Conservation (phyloP, 78 protist genomes). For the Abeoforma whisleri region DNA sequence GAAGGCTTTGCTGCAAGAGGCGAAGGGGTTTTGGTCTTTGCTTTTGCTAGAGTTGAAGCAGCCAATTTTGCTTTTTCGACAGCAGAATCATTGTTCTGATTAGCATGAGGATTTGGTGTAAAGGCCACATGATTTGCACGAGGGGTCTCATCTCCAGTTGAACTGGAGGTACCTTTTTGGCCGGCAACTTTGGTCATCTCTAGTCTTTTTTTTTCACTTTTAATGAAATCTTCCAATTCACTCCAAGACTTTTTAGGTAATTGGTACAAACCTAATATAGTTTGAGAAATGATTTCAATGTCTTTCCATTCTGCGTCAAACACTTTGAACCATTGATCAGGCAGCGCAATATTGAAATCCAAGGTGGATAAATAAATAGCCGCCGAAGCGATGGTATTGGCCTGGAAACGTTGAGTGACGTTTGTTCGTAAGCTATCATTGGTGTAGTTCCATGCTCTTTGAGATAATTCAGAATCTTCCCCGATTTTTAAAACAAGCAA, state of each 20-base stretch:
- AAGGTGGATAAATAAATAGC: not conserved
- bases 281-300: not conserved
- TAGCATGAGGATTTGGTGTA: no score
- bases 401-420: constrained; percentile 31
- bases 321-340: constrained; percentile 1
- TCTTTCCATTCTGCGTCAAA: constrained; percentile 4
- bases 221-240: not conserved
- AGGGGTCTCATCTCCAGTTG: not conserved
- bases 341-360: not conserved
- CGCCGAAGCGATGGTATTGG: constrained; percentile 23
- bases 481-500: not conserved
- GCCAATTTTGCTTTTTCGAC: no score
- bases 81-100: no score
- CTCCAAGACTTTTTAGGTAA: not conserved
- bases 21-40: no score
- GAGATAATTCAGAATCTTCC: not conserved
- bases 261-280: not conserved
- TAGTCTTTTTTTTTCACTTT: not conserved
- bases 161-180: not conserved
- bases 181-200: not conserved
- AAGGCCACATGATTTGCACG: not conserved
- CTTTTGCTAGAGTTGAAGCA: no score
- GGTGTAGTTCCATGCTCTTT: constrained; percentile 43
- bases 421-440: constrained; percentile 32
- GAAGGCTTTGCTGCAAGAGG: no score